A percentile compares a stretch with the other conserved stretches of the same genome.
phyloP scores from a whole-genome alignment of 2,329 filamentous ascomycete genomes.

The Penicillium fuscoglaucum region DNA sequence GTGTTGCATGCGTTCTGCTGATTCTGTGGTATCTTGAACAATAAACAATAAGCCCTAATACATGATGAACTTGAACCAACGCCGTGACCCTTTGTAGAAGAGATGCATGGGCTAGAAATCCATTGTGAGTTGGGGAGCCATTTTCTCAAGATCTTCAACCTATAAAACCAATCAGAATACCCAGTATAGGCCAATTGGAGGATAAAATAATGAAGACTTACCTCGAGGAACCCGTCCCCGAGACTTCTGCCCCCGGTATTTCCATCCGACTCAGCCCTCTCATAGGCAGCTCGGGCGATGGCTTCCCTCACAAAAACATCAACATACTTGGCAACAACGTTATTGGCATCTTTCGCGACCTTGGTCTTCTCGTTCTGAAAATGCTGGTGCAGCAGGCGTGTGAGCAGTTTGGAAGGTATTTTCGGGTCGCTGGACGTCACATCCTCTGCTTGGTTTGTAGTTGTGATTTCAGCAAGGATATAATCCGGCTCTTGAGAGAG shows the following conservation, averaged over 20 bases:
- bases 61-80: constrained; percentile 7
- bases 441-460: constrained; percentile 27
- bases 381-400: constrained; percentile 73
- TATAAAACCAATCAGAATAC: constrained; percentile 37
- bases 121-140: constrained; percentile 79
- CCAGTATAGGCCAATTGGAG: neutral
- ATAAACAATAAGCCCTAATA: constrained; percentile 9
- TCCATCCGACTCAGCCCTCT: constrained; percentile 55
- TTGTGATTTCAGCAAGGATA: constrained; percentile 49
- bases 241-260: constrained; percentile 37
- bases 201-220: constrained; percentile 41
- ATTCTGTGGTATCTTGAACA: constrained; percentile 28
- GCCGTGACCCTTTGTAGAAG: neutral
- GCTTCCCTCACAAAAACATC: constrained; percentile 90
- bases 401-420: constrained; percentile 73
- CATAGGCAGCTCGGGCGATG: constrained; percentile 73
- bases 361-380: constrained; percentile 71
- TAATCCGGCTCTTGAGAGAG: constrained; percentile 46
- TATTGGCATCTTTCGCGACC: constrained; percentile 75
- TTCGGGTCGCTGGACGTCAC: constrained; percentile 41
- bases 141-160: constrained; percentile 86
- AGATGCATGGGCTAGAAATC: constrained; percentile 63
- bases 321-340: constrained; percentile 77
- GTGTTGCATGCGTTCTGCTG: neutral
- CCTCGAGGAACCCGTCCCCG: constrained; percentile 68